Base-by-base conservation (phyloP, 768 basidiomycete species). In the Kwoniella mangroviensis region DNA sequence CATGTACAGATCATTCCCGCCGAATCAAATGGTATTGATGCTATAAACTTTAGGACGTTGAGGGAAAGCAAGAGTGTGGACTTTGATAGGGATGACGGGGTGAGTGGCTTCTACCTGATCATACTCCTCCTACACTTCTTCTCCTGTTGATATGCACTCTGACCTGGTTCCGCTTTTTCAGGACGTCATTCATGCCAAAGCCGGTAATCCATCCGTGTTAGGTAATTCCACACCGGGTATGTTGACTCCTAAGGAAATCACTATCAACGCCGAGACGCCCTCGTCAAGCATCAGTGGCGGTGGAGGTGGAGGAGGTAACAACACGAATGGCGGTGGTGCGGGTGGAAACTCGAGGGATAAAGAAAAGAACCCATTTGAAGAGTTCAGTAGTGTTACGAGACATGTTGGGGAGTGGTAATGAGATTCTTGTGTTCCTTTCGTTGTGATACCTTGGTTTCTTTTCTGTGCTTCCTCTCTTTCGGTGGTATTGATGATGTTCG, bases 51-150 rank as follows among this genome's bases (percentile, higher is more conserved):
- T 86, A 92, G 95, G 57, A 87, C 90, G 67, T 84, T 97, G 81
- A 90, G 93, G 75, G 96, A 98, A 84, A 94, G 92, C 52, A 88
- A 90, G 69, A 94, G 92, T 71, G 87, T 98, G 78, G 93, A 97
- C 83, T 87, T 96, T 75, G 94, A 80, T 11, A 81, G 83, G 69
- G 75, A 70, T 63, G 68, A 73, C 11, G 68, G 54, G 80, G 83
- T 85, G 41, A 63, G 73, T 73, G 34, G 34, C 34, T 34, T 34
- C 34, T 34, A 34, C 34, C 34, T 34, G 6, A 7, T 7, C 34
- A 34, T 7, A 34, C 34, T 34, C 34, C 34, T 34, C 34, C 6
- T 7, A 34, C 34, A 34, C 34, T 34, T 34, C 34, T 34, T 34
- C 34, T 34, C 34, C 34, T 34, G 34, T 34, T 34, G n/a, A 42